Percentiles rank a stretch among this genome's conserved stretches.
These are phyloP conservation scores for Scedosporium apiospermum DNA, from an alignment of 2,329 filamentous ascomycete genomes.

Conservation along the genomic window DNA sequence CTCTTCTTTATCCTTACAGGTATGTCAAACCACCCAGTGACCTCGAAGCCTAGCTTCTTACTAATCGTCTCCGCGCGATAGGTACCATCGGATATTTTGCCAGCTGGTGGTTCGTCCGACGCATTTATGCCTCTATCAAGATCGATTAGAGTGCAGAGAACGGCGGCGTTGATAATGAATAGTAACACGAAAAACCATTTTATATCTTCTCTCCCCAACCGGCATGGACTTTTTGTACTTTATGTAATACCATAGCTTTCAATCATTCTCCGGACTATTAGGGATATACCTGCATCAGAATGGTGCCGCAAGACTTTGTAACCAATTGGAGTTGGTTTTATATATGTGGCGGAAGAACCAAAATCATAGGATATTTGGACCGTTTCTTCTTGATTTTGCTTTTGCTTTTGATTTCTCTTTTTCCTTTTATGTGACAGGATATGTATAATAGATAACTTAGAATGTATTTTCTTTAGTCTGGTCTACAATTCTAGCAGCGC, in stretches of 20 bases:
- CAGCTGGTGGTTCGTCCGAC: slow-evolving; percentile 87
- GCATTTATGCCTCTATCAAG: slow-evolving; percentile 97
- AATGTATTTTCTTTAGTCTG: no score
- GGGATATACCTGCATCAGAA: background rate
- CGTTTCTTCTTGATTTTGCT: background rate
- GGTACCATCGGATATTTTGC: slow-evolving; percentile 93
- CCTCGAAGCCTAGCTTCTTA: no score
- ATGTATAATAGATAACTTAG: background rate
- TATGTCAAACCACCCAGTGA: slow-evolving; percentile 35
- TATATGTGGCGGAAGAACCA: background rate
- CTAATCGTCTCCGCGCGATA: slow-evolving; percentile 23
- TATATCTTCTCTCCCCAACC: background rate
- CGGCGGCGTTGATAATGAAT: background rate
- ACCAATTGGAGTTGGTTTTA: background rate
- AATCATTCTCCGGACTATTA: background rate
- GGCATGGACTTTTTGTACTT: background rate
- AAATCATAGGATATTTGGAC: background rate
- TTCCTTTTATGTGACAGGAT: no score
- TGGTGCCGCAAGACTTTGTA: background rate
- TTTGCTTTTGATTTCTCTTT: no score
- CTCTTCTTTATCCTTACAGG: slow-evolving; percentile 91
- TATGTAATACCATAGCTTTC: slow-evolving; percentile 2
- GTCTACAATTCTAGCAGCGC: no score
- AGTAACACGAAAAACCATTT: background rate
- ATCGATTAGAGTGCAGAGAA: slow-evolving; percentile 56